Conservation (phyloP, 768 basidiomycete genomes). For the Termitomyces sp. region DNA sequence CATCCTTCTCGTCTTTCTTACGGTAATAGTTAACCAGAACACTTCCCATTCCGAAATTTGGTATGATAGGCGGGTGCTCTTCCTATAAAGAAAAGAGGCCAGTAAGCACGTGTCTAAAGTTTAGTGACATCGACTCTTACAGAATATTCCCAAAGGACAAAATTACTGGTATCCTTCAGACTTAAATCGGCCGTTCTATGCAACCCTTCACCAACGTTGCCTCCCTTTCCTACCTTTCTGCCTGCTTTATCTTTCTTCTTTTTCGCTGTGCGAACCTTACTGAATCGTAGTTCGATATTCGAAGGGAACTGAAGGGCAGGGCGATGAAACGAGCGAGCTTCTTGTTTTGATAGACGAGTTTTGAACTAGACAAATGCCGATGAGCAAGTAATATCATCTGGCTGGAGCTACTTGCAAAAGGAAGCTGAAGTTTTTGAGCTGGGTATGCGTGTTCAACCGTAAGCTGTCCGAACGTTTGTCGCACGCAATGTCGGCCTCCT, state of each 20-base stretch:
- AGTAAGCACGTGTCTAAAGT: neutral
- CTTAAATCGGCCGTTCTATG: conserved; percentile 84
- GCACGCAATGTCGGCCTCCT: conserved; percentile 79
- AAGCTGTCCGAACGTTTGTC: conserved; percentile 95
- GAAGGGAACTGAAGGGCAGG: conserved; percentile 91
- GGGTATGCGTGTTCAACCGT: conserved; percentile 95
- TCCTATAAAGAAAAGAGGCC: conserved; percentile 63
- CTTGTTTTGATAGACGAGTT: conserved; percentile 86
- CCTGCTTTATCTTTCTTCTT: conserved; percentile 97
- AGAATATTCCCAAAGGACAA: conserved; percentile 93
- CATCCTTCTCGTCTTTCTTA: conserved; percentile 92
- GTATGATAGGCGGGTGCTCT: conserved; percentile 93
- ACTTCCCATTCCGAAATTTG: conserved; percentile 97
- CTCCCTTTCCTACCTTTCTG: conserved; percentile 82
- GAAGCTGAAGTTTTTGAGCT: conserved; percentile 91
- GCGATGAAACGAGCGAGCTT: conserved; percentile 93
- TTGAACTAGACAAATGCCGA: conserved; percentile 63
- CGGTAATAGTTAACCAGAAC: conserved; percentile 97
- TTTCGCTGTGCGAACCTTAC: conserved; percentile 87
- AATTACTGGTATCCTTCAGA: conserved; percentile 88
- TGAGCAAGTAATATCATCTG: conserved; percentile 5
- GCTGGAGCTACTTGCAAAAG: conserved; percentile 62
- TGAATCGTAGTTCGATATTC: conserved; percentile 85
- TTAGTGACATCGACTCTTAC: conserved; percentile 33
- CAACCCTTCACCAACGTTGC: conserved; percentile 84